A percentile compares a stretch with the other conserved stretches of the same genome.
Evolutionary conservation across 176 grass and related monocot species (phyloP).

Genomic region (Alopecurus myosuroides): DNA sequence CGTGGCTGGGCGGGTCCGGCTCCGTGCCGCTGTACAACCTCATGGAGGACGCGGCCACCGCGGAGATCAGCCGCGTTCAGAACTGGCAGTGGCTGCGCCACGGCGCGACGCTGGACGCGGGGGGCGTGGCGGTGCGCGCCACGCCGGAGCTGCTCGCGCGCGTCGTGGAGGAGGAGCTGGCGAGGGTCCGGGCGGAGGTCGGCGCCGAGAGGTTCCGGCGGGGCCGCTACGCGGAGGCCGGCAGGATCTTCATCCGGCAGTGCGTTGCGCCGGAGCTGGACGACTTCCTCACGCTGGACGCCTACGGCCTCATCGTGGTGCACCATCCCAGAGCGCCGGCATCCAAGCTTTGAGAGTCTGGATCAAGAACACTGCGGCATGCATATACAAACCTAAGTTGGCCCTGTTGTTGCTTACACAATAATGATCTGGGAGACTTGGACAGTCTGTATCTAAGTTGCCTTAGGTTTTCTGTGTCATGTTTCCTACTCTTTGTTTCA

Average conservation of each 20-base stretch:
- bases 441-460: not conserved
- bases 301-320: conserved; percentile 71
- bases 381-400: not conserved
- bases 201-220: conserved; percentile 42
- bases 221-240: conserved; percentile 56
- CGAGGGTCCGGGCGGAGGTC: conserved; percentile 60
- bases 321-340: conserved; percentile 52
- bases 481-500: not conserved
- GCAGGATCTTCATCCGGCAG: conserved; percentile 64
- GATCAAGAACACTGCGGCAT: not conserved
- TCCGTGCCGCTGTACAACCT: conserved; percentile 92
- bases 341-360: conserved; percentile 45
- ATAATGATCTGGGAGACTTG: not conserved
- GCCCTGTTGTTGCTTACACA: not conserved
- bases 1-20: conserved; percentile 72
- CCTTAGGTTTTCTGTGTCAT: not conserved
- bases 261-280: conserved; percentile 67
- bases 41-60: conserved; percentile 97
- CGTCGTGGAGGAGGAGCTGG: conserved; percentile 80
- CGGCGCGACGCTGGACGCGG: conserved; percentile 43
- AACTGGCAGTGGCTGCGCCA: conserved; percentile 97
- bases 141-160: conserved; percentile 69
- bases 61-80: conserved; percentile 93
- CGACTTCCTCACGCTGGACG: conserved; percentile 90
- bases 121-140: conserved; percentile 38